A percentile compares a stretch with the other conserved stretches of the same genome.
These are phyloP conservation scores for Penicillium simplicissimum DNA, from an alignment of 495 filamentous ascomycete species.

Conservation along the genomic window DNA sequence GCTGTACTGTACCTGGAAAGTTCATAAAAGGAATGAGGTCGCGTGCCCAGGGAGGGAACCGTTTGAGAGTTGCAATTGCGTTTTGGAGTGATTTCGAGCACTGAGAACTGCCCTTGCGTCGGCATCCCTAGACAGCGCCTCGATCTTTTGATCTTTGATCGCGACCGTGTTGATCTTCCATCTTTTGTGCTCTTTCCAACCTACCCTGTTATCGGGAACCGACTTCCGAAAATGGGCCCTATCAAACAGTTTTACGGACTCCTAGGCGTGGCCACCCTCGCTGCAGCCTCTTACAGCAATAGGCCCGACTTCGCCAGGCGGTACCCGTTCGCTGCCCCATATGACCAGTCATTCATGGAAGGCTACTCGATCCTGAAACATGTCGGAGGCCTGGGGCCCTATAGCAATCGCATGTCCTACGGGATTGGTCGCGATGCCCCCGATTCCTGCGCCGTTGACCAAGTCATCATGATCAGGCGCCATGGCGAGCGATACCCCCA, in stretches of 20 bases:
- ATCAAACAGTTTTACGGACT: neutral
- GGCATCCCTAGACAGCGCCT: neutral
- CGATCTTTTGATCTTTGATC: neutral
- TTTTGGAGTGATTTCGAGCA: neutral
- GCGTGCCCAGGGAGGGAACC: neutral
- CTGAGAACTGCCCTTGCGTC: neutral
- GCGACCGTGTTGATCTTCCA: neutral
- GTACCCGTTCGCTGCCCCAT: conserved; percentile 1
- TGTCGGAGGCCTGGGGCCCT: conserved; percentile 5
- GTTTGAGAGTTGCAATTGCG: neutral
- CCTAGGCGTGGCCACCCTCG: neutral
- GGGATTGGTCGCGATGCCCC: conserved; percentile 24
- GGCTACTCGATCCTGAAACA: conserved; percentile 5
- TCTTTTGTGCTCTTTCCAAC: neutral
- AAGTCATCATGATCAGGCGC: conserved; percentile 37
- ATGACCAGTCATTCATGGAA: conserved; percentile 10
- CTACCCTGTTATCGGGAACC: too few relatives aligned
- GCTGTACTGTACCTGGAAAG: neutral
- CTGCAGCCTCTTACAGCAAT: conserved; percentile 7
- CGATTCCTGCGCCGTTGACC: conserved; percentile 25
- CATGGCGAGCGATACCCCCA: conserved; percentile 55
- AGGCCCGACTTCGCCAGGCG: conserved; percentile 1
- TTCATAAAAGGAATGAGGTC: neutral
- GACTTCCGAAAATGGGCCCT: neutral
- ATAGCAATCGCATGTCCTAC: conserved; percentile 8